Conservation (phyloP, 129 eudicot genomes). For the Tagetes patula region DNA sequence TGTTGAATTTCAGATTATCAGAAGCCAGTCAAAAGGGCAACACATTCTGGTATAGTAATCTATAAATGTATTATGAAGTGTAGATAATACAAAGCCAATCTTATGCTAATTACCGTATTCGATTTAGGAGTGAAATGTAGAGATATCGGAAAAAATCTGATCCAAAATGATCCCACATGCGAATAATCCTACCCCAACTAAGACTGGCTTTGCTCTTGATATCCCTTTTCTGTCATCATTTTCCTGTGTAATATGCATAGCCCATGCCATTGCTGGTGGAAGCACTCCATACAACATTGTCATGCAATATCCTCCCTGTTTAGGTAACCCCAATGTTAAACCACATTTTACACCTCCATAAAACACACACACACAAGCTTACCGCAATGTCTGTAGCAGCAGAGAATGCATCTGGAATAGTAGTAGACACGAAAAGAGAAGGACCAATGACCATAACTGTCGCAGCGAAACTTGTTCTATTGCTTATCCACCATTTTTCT, state of each 20-base stretch:
- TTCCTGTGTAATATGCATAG: constrained; percentile 40
- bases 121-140: constrained; percentile 40
- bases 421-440: constrained; percentile 59
- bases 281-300: constrained; percentile 78
- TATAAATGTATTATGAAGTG: not conserved
- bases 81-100: not conserved
- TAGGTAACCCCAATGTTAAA: not conserved
- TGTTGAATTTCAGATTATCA: not conserved
- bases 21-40: not conserved
- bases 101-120: not conserved
- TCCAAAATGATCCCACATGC: constrained; percentile 62
- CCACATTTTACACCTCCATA: not conserved
- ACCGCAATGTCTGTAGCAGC: constrained; percentile 96
- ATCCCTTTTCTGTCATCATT: constrained; percentile 19
- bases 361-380: constrained; percentile 36
- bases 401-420: constrained; percentile 70
- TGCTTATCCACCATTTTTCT: constrained; percentile 59
- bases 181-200: constrained; percentile 63
- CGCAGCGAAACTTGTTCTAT: constrained; percentile 51
- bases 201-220: constrained; percentile 47
- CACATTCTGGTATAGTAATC: not conserved
- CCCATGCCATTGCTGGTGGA: constrained; percentile 94
- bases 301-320: constrained; percentile 97
- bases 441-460: constrained; percentile 66
- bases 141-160: constrained; percentile 66